These are phyloP conservation scores for Triadica sebifera DNA, from an alignment of 345 rosid species.

Conservation along the genomic window DNA sequence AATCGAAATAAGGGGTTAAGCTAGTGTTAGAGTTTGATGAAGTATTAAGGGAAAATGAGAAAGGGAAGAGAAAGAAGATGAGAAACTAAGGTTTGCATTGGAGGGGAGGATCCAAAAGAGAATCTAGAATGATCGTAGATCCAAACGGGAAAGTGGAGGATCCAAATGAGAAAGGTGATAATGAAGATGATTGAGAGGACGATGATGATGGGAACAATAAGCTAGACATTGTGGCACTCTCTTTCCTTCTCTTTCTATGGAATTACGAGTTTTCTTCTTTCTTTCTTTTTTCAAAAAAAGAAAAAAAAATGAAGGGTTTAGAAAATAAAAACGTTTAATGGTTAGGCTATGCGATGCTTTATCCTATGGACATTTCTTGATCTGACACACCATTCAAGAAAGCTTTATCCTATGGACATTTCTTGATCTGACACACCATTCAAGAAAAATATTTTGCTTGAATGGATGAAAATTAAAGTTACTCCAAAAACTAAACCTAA, in stretches of 20 bases:
- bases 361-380: no score
- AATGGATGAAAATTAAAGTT: no score
- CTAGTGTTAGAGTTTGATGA: conserved; percentile 12
- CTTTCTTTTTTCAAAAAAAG: no score
- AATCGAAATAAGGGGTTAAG: conserved; percentile 6
- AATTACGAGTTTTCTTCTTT: neutral
- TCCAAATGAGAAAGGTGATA: conserved; percentile 37
- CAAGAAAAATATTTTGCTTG: no score
- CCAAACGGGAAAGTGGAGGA: conserved; percentile 48
- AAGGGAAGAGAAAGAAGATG: conserved; percentile 28
- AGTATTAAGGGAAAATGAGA: neutral
- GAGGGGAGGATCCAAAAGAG: conserved; percentile 33
- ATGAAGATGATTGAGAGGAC: conserved; percentile 14
- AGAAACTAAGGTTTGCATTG: conserved; percentile 11
- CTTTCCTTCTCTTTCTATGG: conserved; percentile 17
- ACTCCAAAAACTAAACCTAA: no score
- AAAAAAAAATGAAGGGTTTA: neutral
- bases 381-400: no score
- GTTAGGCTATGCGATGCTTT: no score
- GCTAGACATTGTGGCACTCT: conserved; percentile 32
- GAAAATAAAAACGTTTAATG: neutral
- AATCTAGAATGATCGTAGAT: conserved; percentile 29
- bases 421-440: no score
- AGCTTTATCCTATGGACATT: no score
- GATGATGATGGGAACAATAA: conserved; percentile 20